These are phyloP conservation scores for Phytophthora cactorum DNA, from an alignment of 352 stramenopile species.

Conservation along the genomic window DNA sequence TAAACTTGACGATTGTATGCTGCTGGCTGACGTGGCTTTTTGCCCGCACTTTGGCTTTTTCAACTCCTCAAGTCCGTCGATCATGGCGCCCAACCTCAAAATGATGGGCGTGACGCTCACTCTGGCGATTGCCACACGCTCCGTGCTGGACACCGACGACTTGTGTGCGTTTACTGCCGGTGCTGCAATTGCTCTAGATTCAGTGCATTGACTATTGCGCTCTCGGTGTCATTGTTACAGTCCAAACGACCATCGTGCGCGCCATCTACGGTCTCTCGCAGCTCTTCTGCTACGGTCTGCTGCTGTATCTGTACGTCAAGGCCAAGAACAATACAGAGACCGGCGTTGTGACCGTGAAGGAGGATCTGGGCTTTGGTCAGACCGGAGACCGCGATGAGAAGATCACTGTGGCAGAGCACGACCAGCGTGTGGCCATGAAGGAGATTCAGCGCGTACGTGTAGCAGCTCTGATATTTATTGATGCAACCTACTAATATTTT, in stretches of 20 bases:
- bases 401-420: constrained; percentile 83
- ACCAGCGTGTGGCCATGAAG: constrained; percentile 75
- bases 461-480: background rate
- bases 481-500: constrained; percentile 1
- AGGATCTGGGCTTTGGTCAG: constrained; percentile 81
- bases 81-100: constrained; percentile 80
- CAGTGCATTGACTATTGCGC: background rate
- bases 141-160: constrained; percentile 69
- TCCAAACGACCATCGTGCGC: constrained; percentile 61
- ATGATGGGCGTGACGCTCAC: constrained; percentile 80
- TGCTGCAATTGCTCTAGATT: background rate
- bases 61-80: background rate
- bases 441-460: constrained; percentile 71
- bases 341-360: constrained; percentile 74
- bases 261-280: constrained; percentile 70
- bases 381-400: constrained; percentile 78
- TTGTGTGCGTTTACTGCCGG: constrained; percentile 40
- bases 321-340: constrained; percentile 83
- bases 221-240: constrained; percentile 31
- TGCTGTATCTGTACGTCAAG: constrained; percentile 71
- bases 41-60: constrained; percentile 13
- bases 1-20: constrained; percentile 8
- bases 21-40: constrained; percentile 14
- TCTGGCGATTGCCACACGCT: constrained; percentile 69
- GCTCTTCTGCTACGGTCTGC: constrained; percentile 63